Evolutionary conservation across 2,329 filamentous ascomycete species (phyloP).

Genomic region (Paraconiothyrium sp.): DNA sequence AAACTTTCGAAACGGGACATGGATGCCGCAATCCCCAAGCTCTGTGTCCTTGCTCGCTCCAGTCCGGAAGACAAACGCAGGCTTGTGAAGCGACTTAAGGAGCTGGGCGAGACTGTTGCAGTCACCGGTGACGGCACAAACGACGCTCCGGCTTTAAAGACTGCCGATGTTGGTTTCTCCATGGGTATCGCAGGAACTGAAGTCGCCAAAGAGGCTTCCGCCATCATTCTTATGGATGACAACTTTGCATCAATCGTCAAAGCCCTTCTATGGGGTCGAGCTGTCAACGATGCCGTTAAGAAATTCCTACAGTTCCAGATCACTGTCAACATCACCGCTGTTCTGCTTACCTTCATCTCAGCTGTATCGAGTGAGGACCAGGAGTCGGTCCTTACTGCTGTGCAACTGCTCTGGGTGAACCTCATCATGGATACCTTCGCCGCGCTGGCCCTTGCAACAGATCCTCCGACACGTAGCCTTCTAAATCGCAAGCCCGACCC

Average conservation of each 20-base stretch:
- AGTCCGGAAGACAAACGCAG: conserved; percentile 75
- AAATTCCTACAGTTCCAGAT: conserved; percentile 66
- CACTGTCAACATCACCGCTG: conserved; percentile 91
- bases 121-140: conserved; percentile 85
- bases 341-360: conserved; percentile 86
- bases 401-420: conserved; percentile 95
- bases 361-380: conserved; percentile 77
- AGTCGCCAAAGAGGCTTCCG: conserved; percentile 82
- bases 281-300: conserved; percentile 46
- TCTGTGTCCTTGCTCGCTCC: conserved; percentile 74
- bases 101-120: conserved; percentile 78
- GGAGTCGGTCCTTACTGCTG: conserved; percentile 81
- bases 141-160: conserved; percentile 79
- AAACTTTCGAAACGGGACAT: conserved; percentile 71
- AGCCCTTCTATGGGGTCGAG: conserved; percentile 75
- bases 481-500: conserved; percentile 81
- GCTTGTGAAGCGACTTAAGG: conserved; percentile 70
- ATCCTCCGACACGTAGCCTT: conserved; percentile 84
- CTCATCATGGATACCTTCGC: conserved; percentile 98
- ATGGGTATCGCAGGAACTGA: conserved; percentile 85
- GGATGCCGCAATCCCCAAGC: conserved; percentile 66
- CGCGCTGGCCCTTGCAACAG: conserved; percentile 86
- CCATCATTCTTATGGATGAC: conserved; percentile 84
- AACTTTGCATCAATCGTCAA: conserved; percentile 84
- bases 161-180: conserved; percentile 81